A percentile compares a stretch with the other conserved stretches of the same genome.
Evolutionary conservation across 202 grass and related monocot genomes (phyloP).

Genomic region (Alloteropsis angusta): DNA sequence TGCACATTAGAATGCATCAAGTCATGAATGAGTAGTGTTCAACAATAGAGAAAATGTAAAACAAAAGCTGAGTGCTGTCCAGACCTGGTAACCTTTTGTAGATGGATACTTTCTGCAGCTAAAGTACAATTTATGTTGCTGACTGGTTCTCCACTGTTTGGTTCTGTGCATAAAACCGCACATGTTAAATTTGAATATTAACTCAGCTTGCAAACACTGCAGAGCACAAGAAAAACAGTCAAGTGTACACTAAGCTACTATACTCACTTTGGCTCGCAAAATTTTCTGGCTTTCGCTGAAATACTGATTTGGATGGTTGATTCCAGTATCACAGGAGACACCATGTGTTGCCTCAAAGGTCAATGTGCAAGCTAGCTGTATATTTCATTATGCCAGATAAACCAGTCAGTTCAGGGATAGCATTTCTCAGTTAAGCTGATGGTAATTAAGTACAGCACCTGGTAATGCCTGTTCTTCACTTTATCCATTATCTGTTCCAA

Average conservation of each 20-base stretch:
- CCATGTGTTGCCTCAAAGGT: constrained; percentile 79
- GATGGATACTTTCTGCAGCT: constrained; percentile 6
- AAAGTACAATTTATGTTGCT: constrained; percentile 17
- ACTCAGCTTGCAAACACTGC: neutral
- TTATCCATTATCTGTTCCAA: constrained; percentile 82
- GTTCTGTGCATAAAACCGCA: constrained; percentile 25
- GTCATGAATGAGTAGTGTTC: neutral
- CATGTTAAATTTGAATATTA: constrained; percentile 15
- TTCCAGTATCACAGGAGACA: constrained; percentile 75
- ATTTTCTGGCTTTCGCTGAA: constrained; percentile 79
- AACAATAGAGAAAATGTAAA: constrained; percentile 8
- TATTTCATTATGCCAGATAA: constrained; percentile 23
- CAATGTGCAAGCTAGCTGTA: constrained; percentile 93
- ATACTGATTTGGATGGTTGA: constrained; percentile 99
- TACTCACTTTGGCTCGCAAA: constrained; percentile 48
- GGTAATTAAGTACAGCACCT: constrained; percentile 37
- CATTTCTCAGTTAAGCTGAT: constrained; percentile 7
- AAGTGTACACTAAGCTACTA: neutral
- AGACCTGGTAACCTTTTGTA: constrained; percentile 19
- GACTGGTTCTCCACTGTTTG: constrained; percentile 29
- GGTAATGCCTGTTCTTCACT: constrained; percentile 84
- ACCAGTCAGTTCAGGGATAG: neutral
- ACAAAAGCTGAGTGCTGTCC: neutral
- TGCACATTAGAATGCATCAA: neutral
- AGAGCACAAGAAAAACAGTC: neutral